These are phyloP conservation scores for Trebouxia gelatinosa DNA, from an alignment of 163 green algal species.

Conservation along the genomic window DNA sequence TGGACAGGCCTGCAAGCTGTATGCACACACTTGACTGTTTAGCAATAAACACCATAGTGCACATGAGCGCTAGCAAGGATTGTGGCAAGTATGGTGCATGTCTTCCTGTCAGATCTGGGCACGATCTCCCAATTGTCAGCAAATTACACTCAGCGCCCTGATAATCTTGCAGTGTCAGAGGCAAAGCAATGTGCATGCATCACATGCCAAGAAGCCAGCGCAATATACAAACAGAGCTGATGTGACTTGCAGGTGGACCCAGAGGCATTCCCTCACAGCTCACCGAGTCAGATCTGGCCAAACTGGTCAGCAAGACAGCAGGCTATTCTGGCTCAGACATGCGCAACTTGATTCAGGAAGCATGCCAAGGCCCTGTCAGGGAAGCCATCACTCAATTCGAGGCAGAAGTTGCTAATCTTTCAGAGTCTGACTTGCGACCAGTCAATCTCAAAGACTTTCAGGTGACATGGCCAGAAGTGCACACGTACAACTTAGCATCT, in stretches of 20 bases:
- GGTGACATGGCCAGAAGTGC: slow-evolving; percentile 30
- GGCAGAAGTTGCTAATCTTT: slow-evolving; percentile 43
- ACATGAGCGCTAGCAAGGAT: background rate
- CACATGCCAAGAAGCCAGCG: background rate
- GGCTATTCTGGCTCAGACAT: slow-evolving; percentile 96
- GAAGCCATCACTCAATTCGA: slow-evolving; percentile 54
- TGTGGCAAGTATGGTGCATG: background rate
- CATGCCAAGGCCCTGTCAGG: slow-evolving; percentile 79
- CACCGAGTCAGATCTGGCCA: slow-evolving; percentile 57
- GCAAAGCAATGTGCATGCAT: background rate
- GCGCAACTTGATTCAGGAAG: slow-evolving; percentile 90
- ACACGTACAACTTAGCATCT: background rate
- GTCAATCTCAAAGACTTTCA: slow-evolving; percentile 78
- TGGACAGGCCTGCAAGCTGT: no score
- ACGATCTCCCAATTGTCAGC: background rate
- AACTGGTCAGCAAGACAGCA: slow-evolving; percentile 72
- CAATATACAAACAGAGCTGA: background rate
- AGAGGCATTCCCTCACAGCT: slow-evolving; percentile 43
- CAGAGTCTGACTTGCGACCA: slow-evolving; percentile 71
- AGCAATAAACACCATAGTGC: background rate
- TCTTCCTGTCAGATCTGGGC: background rate
- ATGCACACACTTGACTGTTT: background rate
- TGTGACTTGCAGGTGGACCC: background rate
- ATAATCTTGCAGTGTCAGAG: background rate
- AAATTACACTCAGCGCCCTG: background rate